Base-by-base conservation (phyloP, 352 stramenopile species). In the Globisporangium nodosum region DNA sequence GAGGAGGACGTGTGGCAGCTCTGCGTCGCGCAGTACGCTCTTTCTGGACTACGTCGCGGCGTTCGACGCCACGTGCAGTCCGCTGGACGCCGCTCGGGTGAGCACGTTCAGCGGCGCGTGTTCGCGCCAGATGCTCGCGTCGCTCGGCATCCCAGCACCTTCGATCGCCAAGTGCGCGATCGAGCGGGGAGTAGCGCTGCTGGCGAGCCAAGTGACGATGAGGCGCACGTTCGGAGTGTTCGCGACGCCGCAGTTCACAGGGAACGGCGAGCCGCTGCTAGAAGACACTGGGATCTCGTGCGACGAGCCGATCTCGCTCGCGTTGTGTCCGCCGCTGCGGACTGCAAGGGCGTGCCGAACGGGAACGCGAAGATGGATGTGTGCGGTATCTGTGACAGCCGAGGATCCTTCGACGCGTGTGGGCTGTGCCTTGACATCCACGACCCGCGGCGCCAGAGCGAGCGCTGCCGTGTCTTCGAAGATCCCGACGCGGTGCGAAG, bases 381-480 rank as follows among this genome's bases (percentile, higher is more conserved):
- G 0, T 78, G 70, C 42, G 70, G 70, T 0, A 46, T 74, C 8
- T 78, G 70, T 45, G 64, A 54, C 37, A 64, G 70, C 24, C 66
- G 65, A 30, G 66, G 70, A 0, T 74, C 70, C 11, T 75, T 78
- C 20, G 70, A 78, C 53, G 61, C 61, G 9, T 78, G 70, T 35
- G 70, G 70, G 2, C 37, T 78, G 7, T 78, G 70, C 47, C 55
- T 74, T 18, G 66, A 76, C n/a, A 62, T 53, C 2, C 49, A 52
- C 15, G 69, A 78, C 30, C 66, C 64, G 7, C 49, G 66, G 5
- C 64, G 66, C 2, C 66, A 78, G 57, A 74, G 68, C 16, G 63
- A 61, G 30, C 58, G 40, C 3, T 78, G 70, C 20, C 66, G 58
- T 11, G 58, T 73, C 20, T 60, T 69, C 5, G 58, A 74, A 35